Evolutionary conservation across 208 protist genomes (phyloP).

Genomic region (Leishmania arabica): DNA sequence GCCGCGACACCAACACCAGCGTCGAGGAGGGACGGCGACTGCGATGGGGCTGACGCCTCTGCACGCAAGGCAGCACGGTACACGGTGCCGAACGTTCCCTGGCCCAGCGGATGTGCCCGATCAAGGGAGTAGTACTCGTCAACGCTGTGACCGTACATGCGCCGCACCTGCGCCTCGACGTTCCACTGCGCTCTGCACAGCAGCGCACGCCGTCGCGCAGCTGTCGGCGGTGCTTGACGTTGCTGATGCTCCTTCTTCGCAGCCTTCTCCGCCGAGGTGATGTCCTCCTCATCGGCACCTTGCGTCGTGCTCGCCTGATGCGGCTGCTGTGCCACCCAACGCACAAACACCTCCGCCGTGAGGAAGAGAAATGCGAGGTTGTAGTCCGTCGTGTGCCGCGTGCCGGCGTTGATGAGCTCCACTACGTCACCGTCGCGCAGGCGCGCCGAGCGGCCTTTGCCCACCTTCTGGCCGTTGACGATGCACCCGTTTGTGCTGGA

Average conservation of each 20-base stretch:
- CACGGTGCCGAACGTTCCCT: conserved; percentile 54
- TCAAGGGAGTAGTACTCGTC: conserved; percentile 54
- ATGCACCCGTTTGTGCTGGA: conserved; percentile 61
- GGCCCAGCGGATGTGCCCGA: conserved; percentile 32
- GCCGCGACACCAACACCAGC: background rate
- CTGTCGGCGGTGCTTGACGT: conserved; percentile 2
- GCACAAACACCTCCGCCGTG: conserved; percentile 27
- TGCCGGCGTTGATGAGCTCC: conserved; percentile 50
- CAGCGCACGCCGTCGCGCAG: conserved; percentile 25
- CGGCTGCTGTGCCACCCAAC: conserved; percentile 10
- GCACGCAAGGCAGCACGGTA: conserved; percentile 37
- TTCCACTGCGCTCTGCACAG: conserved; percentile 47
- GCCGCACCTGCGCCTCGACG: conserved; percentile 41
- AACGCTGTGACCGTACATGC: conserved; percentile 51
- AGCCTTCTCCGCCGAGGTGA: background rate
- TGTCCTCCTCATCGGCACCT: background rate
- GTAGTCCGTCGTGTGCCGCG: conserved; percentile 38
- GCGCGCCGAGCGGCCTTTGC: conserved; percentile 32
- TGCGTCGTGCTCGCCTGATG: background rate
- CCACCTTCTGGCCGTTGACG: conserved; percentile 38
- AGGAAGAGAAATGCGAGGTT: conserved; percentile 49
- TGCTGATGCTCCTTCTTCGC: background rate
- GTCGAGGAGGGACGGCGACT: background rate
- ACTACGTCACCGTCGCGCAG: conserved; percentile 43
- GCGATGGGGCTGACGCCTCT: background rate